Base-by-base conservation (phyloP, 768 basidiomycete genomes). In the Tylopilus subfusipes region DNA sequence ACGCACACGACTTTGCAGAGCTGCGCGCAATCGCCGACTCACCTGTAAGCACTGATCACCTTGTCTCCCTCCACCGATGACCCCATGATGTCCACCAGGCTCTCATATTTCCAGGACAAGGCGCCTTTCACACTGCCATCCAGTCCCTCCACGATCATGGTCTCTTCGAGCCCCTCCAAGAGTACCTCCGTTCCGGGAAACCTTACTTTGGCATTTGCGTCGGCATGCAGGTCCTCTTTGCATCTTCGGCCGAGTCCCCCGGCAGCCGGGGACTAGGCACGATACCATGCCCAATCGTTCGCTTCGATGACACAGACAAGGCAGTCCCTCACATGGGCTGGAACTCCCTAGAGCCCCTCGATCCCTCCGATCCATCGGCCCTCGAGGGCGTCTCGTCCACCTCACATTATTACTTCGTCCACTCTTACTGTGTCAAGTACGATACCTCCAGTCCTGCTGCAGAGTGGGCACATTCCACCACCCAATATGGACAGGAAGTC, bases 131-230 rank as follows among this genome's bases (percentile, higher is more conserved):
- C 47, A 85, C 88, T 19, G 96, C 96, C 12, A 86, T 97, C 61
- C 78, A 80, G 46, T 85, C 89, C 53, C 83, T 99, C 48, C 72
- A 75, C 16, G 70, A 78, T 18, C 84, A 84, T 56, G 91, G 89
- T 21, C 81, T 95, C 54, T 78, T 89, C 33, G 82, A 89, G 58
- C 93, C 92, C 24, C 78, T 99, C 53, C 81, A 80, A 57, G 73
- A 79, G 48, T 99, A 98, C 71, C 85, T 99, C 63, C 72, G 73
- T 16, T 91, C 91, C 12, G 96, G 97, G 24, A 82, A 80, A 63
- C 97, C 96, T 2, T 99, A 97, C 73, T 92, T 97, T 72, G 93
- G 93, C 36, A 98, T 99, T 76, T 99, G 97, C 75, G 91, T 99
- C 66, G 97, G 97, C 63, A 88, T 99, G 86, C 97, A 99, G 72